Evolutionary conservation across 805 yeast genomes (phyloP), one percentile per base, ranked within the genome.

Genomic region (Hanseniaspora jakobsenii): DNA sequence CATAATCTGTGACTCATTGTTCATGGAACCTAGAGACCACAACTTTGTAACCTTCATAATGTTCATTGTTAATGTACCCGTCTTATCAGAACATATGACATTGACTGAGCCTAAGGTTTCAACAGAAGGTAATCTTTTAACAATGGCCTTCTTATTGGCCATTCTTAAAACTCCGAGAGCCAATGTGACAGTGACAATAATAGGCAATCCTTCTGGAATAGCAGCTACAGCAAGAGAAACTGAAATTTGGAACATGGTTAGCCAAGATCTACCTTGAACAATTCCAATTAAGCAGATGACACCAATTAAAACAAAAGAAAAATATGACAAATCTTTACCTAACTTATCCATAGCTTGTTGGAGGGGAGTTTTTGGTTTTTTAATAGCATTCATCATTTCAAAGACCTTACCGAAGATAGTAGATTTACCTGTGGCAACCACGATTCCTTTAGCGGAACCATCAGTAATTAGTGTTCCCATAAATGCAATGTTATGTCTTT

Each of bases 201-300:
- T 91, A 0, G 99, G 98, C 52, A 91, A 72, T 44, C 99, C 99
- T 63, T 91, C 99, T 4, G 99, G 99, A 54, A 91, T 91, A 3
- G 98, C 98, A 40, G 99, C 99, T 16, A 91, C 99, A 2, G 98
- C 99, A 50, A 91, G 69, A 1, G 96, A 86, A 8, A 91, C 99
- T 1, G 95, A 84, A 48, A 91, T 86, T 61, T 89, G 95, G 65
- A 91, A 89, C 96, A 93, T 91, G 51, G 91, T 97, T 47, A 91
- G 71, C 95, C 96, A 87, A 8, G 82, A 72, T 50, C 94, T 80
- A 38, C 98, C 97, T 65, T 91, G 95, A 38, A 84, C 48, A 17
- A 91, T 70, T 48, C 98, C 99, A 52, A 91, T 71, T 18, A 91
- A 57, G 55, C 95, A 89, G 57, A 91, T 91, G n/a, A 81, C 60